Percentiles rank a stretch among this genome's conserved stretches.
Conservation (phyloP, 2,329 filamentous ascomycete genomes). For the Fusarium goolgardi region DNA sequence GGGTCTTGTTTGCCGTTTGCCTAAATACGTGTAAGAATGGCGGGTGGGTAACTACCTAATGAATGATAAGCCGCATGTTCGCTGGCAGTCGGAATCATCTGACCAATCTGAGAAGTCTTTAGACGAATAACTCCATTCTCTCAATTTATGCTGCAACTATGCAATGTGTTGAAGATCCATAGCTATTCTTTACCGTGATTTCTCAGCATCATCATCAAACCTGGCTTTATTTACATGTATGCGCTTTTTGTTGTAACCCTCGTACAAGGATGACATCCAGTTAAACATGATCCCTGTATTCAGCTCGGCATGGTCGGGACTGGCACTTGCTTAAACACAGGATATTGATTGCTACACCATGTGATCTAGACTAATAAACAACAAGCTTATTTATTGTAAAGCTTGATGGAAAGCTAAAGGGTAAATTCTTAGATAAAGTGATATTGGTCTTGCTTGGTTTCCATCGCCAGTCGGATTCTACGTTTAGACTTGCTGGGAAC, state of each 20-base stretch:
- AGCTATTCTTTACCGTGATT: too few relatives aligned
- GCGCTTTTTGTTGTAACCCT: conserved; percentile 13
- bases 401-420: background rate
- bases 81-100: background rate
- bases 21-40: conserved; percentile 21
- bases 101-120: background rate
- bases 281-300: conserved; percentile 3
- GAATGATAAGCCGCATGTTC: conserved; percentile 1
- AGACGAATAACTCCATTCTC: background rate
- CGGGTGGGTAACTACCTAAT: background rate
- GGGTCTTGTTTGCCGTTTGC: background rate
- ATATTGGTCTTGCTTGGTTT: background rate
- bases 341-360: background rate
- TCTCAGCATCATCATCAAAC: background rate
- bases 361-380: background rate
- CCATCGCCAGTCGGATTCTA: background rate
- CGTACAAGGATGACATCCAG: conserved; percentile 2
- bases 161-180: background rate
- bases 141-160: too few relatives aligned
- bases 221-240: background rate
- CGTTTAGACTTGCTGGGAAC: background rate
- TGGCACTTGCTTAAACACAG: background rate
- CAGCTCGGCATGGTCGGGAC: conserved; percentile 28
- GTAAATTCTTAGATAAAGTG: too few relatives aligned
- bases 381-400: conserved; percentile 18